Evolutionary conservation across 2,329 filamentous ascomycete genomes (phyloP).

Genomic region (Cladophialophora chaetospira): DNA sequence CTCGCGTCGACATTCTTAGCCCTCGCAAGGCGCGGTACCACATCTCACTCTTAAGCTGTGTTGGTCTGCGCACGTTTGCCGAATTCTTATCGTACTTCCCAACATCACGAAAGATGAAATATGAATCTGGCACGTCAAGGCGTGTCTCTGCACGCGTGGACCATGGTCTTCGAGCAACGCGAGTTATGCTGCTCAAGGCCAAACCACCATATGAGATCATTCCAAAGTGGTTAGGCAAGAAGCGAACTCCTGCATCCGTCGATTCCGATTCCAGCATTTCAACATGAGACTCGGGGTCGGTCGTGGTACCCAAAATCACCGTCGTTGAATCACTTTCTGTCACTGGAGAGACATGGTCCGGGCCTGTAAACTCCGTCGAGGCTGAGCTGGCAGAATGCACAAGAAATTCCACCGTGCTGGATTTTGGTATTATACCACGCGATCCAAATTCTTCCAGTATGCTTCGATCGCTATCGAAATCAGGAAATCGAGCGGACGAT

Average conservation of each 20-base stretch:
- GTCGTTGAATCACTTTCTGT: neutral
- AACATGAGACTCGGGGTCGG: conserved; percentile 5
- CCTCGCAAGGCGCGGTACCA: too few species aligned
- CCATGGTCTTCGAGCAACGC: neutral
- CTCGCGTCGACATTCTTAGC: too few species aligned
- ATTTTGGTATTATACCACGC: conserved; percentile 14
- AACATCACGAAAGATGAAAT: conserved; percentile 5
- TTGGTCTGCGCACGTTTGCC: neutral
- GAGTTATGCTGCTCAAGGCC: conserved; percentile 2
- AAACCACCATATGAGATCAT: conserved; percentile 24
- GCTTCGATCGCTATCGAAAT: conserved; percentile 11
- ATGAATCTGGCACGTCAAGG: conserved; percentile 18
- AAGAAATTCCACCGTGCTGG: conserved; percentile 25
- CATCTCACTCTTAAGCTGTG: too few species aligned
- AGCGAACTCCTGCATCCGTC: conserved; percentile 1
- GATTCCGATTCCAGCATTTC: neutral
- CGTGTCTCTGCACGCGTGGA: conserved; percentile 6
- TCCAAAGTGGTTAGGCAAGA: conserved; percentile 24
- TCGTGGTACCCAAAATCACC: neutral
- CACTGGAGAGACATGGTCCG: neutral
- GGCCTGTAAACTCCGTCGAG: neutral
- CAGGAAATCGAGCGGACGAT: conserved; percentile 14
- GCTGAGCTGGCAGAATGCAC: conserved; percentile 1
- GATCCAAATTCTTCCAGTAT: neutral
- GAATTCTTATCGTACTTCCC: neutral